Base-by-base conservation (phyloP, 2,329 filamentous ascomycete species). In the Passalora sequoiae region DNA sequence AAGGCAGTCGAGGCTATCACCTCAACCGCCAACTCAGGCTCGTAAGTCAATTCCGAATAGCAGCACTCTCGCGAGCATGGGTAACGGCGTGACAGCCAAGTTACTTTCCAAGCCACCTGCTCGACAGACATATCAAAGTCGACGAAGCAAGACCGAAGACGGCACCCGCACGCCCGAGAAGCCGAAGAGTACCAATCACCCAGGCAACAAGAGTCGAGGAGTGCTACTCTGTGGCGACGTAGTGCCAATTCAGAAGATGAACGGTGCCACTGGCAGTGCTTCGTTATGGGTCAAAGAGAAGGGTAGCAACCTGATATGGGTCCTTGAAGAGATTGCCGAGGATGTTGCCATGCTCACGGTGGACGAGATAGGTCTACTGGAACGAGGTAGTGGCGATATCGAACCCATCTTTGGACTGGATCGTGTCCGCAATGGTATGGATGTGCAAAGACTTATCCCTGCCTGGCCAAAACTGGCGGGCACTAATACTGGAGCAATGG, bases 281-380 rank as follows among this genome's bases (percentile, higher is more conserved):
- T 97, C 89, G 66, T 71, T 98, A 28, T 98, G 92, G 92, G 92
- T 98, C 3, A 98, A 98, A 70, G 92, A 98, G 66, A 98, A 98
- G 67, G 80, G 84, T 37, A 82, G 88, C 40, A 89, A 91, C 7
- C 69, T 98, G 47, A 97, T 98, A 47, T 98, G 92, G 92, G 92
- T 98, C 6, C 69, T 98, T 2, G 92, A 98, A 64, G 92, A 98
- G 67, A 97, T 98, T 48, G 87, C 91, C 43, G 92, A 98, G 66
- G 89, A 98, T 62, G 83, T 92, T 28, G 89, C 86, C 3, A 78
- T 80, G 48, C 68, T 98, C 31, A 76, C 73, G 8, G 75, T 94
- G 15, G 86, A 94, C 60, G 83, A 89, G 44, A 81, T 87, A 20
- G 89, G 88, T 30, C 75, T 77, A 31, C 77, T 96, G 13, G 75